Base-by-base conservation (phyloP, 2,329 filamentous ascomycete genomes). In the Penicillium sumatraense region DNA sequence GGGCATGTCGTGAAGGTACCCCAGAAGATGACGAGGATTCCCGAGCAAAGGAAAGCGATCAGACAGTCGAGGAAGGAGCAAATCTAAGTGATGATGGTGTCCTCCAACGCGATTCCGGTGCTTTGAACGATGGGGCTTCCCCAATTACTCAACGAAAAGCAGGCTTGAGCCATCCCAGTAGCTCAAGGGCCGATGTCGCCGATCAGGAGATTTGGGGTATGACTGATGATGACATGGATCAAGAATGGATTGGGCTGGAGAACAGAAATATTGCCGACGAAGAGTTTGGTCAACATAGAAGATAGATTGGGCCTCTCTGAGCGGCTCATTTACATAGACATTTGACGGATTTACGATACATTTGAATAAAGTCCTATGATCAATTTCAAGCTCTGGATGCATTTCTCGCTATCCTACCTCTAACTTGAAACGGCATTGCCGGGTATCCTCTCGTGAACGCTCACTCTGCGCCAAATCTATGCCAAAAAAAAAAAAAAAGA, bases 1-100 rank as follows among this genome's bases (percentile, higher is more conserved):
- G 75, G 76, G 75, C 75, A 23, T 85, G 82, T 57, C 76, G 78
- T 21, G 77, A 81, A 40, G 82, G 82, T 1, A 81, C 78, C 6
- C 82, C 82, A 1, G 82, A 85, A 53, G 82, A 83, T 59, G 74
- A 76, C 23, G 70, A 73, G 51, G 70, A 74, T 40, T 60, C 65
- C 8, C 53, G 50, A 21, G 20, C n/a, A 46, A 40, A 48, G 20
- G 42, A 49, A 20, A 23, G 16, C n/a, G 16, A 45, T 4, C 7
- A 45, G 9, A 11, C 13, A 13, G 14, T 9, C n/a, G 41, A 53
- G 18, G 56, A 61, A 10, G 16, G 41, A 8, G 10, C 41, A 21
- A 14, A 20, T 14, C 26, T 26, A 27, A 40, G 13, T 14, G 5
- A 18, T 20, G 54, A 31, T 20, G 49, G 48, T 52, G 41, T 63